These are phyloP conservation scores for Lactarius evosmus DNA, from an alignment of 768 basidiomycete genomes.

Conservation along the genomic window DNA sequence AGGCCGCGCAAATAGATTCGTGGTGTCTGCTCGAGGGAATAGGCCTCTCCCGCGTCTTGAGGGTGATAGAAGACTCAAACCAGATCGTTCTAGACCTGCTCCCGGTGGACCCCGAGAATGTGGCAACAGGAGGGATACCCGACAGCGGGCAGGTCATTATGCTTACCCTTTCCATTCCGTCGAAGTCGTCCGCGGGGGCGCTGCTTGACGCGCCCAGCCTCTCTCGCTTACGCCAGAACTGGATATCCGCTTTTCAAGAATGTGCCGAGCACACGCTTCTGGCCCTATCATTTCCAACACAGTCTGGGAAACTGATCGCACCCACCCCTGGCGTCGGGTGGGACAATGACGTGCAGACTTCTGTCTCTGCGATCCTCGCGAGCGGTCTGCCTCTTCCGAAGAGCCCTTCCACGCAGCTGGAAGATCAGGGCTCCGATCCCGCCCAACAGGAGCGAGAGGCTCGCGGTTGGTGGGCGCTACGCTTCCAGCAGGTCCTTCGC, in stretches of 20 bases:
- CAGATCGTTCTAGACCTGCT: constrained; percentile 48
- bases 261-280: constrained; percentile 50
- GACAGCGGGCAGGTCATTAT: constrained; percentile 36
- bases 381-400: constrained; percentile 60
- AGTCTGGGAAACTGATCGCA: constrained; percentile 33
- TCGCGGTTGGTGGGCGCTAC: constrained; percentile 68
- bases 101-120: constrained; percentile 42
- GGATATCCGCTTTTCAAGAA: constrained; percentile 52
- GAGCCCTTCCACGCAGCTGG: constrained; percentile 64
- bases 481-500: constrained; percentile 59
- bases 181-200: constrained; percentile 32
- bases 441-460: constrained; percentile 58
- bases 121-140: constrained; percentile 39
- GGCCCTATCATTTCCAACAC: constrained; percentile 41
- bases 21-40: constrained; percentile 45
- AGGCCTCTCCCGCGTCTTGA: constrained; percentile 51
- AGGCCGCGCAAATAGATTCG: constrained; percentile 29
- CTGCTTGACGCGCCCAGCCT: constrained; percentile 34
- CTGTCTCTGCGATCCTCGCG: constrained; percentile 41
- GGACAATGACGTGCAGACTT: constrained; percentile 35
- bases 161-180: constrained; percentile 36
- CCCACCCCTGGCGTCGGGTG: constrained; percentile 33
- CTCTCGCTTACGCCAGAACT: constrained; percentile 36
- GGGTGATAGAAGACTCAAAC: constrained; percentile 39
- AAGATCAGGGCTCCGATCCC: constrained; percentile 32